phyloP scores from a whole-genome alignment of 2,329 filamentous ascomycete genomes.

The Neopestalotiopsis clavispora region DNA sequence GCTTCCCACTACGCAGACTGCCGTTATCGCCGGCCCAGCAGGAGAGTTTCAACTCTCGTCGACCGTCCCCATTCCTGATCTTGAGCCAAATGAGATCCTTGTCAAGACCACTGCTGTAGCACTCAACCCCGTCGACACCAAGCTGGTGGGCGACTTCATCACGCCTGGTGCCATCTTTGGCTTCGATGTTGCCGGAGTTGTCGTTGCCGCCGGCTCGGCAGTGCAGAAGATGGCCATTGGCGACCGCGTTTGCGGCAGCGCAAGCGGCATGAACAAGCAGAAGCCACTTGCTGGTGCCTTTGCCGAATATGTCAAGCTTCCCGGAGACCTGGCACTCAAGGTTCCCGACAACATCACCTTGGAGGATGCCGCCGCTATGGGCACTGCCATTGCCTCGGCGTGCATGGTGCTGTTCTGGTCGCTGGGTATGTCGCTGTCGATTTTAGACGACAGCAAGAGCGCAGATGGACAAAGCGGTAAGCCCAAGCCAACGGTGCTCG shows the following conservation, averaged over 20 bases:
- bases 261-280: neutral
- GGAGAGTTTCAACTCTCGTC: too few species aligned
- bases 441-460: too few species aligned
- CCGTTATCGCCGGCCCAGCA: too few species aligned
- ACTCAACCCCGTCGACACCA: constrained; percentile 42
- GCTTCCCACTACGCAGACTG: too few species aligned
- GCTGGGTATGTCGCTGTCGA: constrained; percentile 18
- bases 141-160: constrained; percentile 33
- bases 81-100: constrained; percentile 20
- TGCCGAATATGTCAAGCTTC: constrained; percentile 11
- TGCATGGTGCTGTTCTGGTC: constrained; percentile 23
- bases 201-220: neutral
- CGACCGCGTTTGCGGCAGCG: constrained; percentile 1
- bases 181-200: constrained; percentile 15
- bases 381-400: constrained; percentile 17
- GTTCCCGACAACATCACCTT: constrained; percentile 6
- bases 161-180: constrained; percentile 36
- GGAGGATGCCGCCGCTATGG: constrained; percentile 21
- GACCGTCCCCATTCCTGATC: constrained; percentile 17
- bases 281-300: constrained; percentile 11
- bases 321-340: constrained; percentile 2
- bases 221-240: neutral
- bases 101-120: constrained; percentile 35
- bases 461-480: too few species aligned
- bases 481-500: neutral